Evolutionary conservation across 116 monocot genomes (phyloP), one percentile per base, ranked within the genome.

Genomic region (Iris pallida): DNA sequence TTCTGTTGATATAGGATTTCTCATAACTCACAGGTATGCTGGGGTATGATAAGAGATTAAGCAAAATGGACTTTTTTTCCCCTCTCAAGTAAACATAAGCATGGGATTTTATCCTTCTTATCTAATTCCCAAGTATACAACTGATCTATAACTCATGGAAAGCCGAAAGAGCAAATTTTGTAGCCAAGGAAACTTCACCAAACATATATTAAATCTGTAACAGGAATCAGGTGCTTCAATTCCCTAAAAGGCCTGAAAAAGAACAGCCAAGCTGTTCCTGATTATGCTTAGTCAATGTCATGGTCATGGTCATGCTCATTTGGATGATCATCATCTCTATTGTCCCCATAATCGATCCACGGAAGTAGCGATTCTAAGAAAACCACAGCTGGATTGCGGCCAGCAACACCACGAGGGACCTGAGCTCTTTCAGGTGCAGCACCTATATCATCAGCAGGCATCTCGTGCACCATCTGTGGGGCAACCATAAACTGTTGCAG

Each of bases 351-450:
- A 61, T 85, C 72, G 14, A 78, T 52, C 90, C 93, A 98, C 19
- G 98, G 98, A 30, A 98, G 82, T 18, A 98, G 59, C 13, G 93
- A 93, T 49, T 98, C 98, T 19, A 98, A 69, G 70, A 98, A 90
- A 30, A 93, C 88, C 1, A 84, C 30, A 14, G 82, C 85, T 11
- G 93, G 58, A 69, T 93, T 90, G 47, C 93, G 88, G 16, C 93
- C 93, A 5, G 69, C 73, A 20, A 88, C 83, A 19, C 88, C 90
- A 67, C 79, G 89, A 41, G 81, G 81, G 40, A 42, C 81, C 63
- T 45, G 79, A 42, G 72, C 83, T 78, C 70, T 73, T 15, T 71
- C 83, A 16, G 75, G 79, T 68, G 66, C 40, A 19, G 60, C 76
- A 16, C 70, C 74, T 16, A 54, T 60, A 30, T 83, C 67, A 6